Evolutionary conservation across 2,329 filamentous ascomycete species (phyloP), one percentile per base, ranked within the genome.

Genomic region (Claviceps cyperi): DNA sequence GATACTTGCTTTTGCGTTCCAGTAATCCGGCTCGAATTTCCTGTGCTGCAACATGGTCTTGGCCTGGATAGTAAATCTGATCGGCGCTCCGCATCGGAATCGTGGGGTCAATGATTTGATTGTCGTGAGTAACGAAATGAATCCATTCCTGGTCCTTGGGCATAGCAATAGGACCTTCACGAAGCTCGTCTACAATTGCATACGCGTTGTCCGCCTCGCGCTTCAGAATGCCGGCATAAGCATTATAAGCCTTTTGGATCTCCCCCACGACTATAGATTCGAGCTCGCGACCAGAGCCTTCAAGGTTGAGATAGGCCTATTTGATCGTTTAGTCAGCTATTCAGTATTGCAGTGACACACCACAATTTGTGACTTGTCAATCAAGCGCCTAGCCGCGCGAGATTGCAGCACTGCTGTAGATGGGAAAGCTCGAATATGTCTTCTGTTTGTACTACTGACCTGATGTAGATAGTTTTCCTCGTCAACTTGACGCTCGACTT

Each of bases 391-490:
- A 22, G n/a, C 19, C 11, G 15, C 15, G 15, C 46, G 21, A 40
- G 11, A 3, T 8, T 15, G 43, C 9, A 28, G 7, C 1, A 21
- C 6, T 17, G 5, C 36, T 17, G 15, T 15, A 32, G 4, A 28
- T 4, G 11, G 11, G 28, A 4, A 22, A 4, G 9, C 24, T 9
- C 14, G 40, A 37, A 11, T 6, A 24, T 21, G 1, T 6, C 6
- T 43, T 17, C 15, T 21, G 3, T 17, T 13, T 21, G 4, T 37
- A 22, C 15, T 9, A 44, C 79, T 66, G 69, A 90, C 87, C 68
- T 90, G 79, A 63, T 97, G 92, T 17, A 98, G 70, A 61, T 98
- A 98, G 63, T 97, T 97, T 63, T 98, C 92, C 65, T 98, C 92
- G 57, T 95, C 86, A 50, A 98, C 81, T 66, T 97, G 92, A 60